Evolutionary conservation across 768 basidiomycete genomes (phyloP), one percentile per base, ranked within the genome.

Genomic region (Pulveroboletus sp.): DNA sequence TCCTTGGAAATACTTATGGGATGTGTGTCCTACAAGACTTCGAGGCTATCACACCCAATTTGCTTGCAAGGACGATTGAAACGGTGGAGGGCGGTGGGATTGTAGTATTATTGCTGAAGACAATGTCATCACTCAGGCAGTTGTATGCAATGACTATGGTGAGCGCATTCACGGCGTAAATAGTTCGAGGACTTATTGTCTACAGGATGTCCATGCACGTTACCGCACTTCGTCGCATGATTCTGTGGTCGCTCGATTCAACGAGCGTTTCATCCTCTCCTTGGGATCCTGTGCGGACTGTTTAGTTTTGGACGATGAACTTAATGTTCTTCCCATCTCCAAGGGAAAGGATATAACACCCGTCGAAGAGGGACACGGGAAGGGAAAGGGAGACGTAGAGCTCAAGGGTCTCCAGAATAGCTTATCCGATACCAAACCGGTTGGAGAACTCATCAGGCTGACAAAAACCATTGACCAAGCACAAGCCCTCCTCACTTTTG

Each of bases 11-110:
- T 64, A 99, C 96, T 0, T 98, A 88, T 68, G 95, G 95, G 36
- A 97, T 98, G 93, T 85, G 90, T 51, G 81, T 98, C 1, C 73
- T 99, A 42, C 96, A 98, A 70, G 96, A 98, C 62, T 99, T 98
- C 56, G 96, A 99, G 65, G 95, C 96, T 5, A 82, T 99, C 53
- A 99, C 96, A 2, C 96, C 96, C 14, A 99, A 99, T 71, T 72
- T 98, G 42, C 84, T 98, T 36, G 96, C 96, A 5, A 77, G 95
- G 51, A 97, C 96, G 13, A 92, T 98, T 44, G 96, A 99, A 73
- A 99, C 96, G 0, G 95, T 99, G 2, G 93, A 98, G 63, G 96
- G 96, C 13, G 96, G 96, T 22, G 90, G 90, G 0, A 63, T 92
- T 24, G 82, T 99, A 2, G 87, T 97, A 3, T 70, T 98, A 22